phyloP scores from a whole-genome alignment of 768 basidiomycete genomes.

The Hericium alpestre region DNA sequence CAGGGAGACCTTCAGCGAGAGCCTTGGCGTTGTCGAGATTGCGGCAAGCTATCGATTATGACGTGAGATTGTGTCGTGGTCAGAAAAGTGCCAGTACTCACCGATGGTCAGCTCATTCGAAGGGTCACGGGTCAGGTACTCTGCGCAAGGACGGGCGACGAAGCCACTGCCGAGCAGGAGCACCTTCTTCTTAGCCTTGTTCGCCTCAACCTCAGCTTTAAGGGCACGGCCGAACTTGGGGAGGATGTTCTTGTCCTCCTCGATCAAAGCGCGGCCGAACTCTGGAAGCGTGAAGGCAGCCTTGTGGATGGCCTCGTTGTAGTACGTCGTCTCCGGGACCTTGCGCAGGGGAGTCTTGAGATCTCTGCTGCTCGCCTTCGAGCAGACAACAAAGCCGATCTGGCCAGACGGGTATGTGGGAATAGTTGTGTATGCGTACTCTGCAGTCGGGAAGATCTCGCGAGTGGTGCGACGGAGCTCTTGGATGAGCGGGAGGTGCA shows the following conservation, averaged over 20 bases:
- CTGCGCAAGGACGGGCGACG: slow-evolving; percentile 92
- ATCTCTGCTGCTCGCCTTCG: slow-evolving; percentile 62
- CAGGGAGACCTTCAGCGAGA: slow-evolving; percentile 57
- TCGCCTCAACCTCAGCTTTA: slow-evolving; percentile 28
- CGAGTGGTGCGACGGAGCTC: slow-evolving; percentile 60
- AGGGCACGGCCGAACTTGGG: slow-evolving; percentile 69
- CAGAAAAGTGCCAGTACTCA: slow-evolving; percentile 21
- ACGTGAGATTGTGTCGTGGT: background rate
- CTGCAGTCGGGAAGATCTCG: slow-evolving; percentile 65
- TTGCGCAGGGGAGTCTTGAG: slow-evolving; percentile 65
- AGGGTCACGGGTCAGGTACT: slow-evolving; percentile 78
- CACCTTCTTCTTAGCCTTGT: slow-evolving; percentile 56
- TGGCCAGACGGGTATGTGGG: slow-evolving; percentile 98
- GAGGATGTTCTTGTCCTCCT: slow-evolving; percentile 58
- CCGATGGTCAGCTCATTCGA: slow-evolving; percentile 81
- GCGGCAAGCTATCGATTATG: slow-evolving; percentile 56
- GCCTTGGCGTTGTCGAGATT: slow-evolving; percentile 68
- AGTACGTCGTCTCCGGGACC: slow-evolving; percentile 69
- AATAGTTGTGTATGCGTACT: slow-evolving; percentile 93
- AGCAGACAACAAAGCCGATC: slow-evolving; percentile 88
- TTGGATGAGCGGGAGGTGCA: slow-evolving; percentile 81
- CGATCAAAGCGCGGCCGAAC: slow-evolving; percentile 67
- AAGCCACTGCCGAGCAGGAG: slow-evolving; percentile 91
- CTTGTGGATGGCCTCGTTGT: slow-evolving; percentile 70
- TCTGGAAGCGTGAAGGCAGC: slow-evolving; percentile 89